Evolutionary conservation across 257 asterid genomes (phyloP).

Genomic region (Scutellaria baicalensis): DNA sequence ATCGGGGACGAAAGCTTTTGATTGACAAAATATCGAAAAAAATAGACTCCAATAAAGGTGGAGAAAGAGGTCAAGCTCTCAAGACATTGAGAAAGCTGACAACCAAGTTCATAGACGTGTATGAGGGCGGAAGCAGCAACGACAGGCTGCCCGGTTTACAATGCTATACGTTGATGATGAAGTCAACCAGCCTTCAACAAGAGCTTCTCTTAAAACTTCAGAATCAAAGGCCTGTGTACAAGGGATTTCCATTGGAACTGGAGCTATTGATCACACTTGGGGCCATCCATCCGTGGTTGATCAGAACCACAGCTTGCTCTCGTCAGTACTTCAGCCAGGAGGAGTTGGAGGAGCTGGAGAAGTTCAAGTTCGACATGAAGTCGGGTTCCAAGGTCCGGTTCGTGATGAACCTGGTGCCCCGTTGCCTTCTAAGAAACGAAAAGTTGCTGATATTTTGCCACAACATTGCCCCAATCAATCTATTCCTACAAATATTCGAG

Average conservation of each 20-base stretch:
- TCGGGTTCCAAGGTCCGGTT: slow-evolving; percentile 86
- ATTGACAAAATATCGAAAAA: slow-evolving; percentile 72
- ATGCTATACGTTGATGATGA: slow-evolving; percentile 95
- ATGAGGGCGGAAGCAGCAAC: slow-evolving; percentile 76
- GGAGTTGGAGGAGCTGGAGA: slow-evolving; percentile 66
- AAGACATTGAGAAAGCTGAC: slow-evolving; percentile 69
- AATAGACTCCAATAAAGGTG: slow-evolving; percentile 62
- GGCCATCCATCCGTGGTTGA: slow-evolving; percentile 98
- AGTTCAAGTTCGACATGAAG: slow-evolving; percentile 65
- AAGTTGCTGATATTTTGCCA: slow-evolving; percentile 86
- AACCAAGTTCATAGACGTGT: slow-evolving; percentile 71
- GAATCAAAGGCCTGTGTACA: slow-evolving; percentile 65
- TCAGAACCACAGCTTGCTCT: slow-evolving; percentile 69
- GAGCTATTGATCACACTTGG: slow-evolving; percentile 90
- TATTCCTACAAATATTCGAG: slow-evolving; percentile 73
- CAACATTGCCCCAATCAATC: slow-evolving; percentile 87
- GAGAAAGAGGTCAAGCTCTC: slow-evolving; percentile 67
- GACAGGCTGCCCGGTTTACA: slow-evolving; percentile 78
- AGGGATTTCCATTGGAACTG: slow-evolving; percentile 81
- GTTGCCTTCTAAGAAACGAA: slow-evolving; percentile 66
- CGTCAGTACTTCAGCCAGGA: slow-evolving; percentile 49
- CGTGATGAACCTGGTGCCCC: slow-evolving; percentile 86
- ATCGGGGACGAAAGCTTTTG: slow-evolving; percentile 75
- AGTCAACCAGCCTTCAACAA: slow-evolving; percentile 74
- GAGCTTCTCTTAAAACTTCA: slow-evolving; percentile 66